Evolutionary conservation across 495 filamentous ascomycete species (phyloP), one percentile per base, ranked within the genome.

Genomic region (Talaromyces trachyspermus): DNA sequence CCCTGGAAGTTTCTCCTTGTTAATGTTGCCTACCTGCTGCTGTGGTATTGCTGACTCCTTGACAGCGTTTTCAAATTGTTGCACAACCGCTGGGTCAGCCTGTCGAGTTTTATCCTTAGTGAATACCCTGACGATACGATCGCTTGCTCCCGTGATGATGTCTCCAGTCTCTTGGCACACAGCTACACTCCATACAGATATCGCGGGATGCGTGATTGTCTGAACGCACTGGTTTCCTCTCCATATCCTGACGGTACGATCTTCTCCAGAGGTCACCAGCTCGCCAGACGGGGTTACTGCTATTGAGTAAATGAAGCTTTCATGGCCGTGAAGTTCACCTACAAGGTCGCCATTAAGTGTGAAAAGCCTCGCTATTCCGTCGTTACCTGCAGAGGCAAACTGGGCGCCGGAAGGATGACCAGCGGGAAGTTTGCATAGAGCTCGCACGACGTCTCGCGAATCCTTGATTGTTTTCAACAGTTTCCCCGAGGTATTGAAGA

Each of bases 181-280:
- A 4, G 89, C 86, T 33, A 99, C 87, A 32, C 78, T 70, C 94
- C 94, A 99, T 1, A 99, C 89, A 0, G 90, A 95, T 29, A 96
- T 95, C 10, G 94, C 94, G 27, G 94, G 94, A 60, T 95, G 94
- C 4, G 90, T 95, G 49, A 99, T 97, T 9, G 89, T 95, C 65
- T 99, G 94, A 44, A 95, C 67, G 58, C 90, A 96, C 40, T 89
- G 71, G 14, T 64, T 78, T 29, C 81, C 82, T 50, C 78, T 80
- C 94, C 94, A 99, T 56, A 99, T 73, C 41, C 88, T 74, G 14
- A 91, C 78, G 7, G 94, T 95, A 38, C 94, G 81, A 65, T 99
- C 94, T 62, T 99, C 94, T 8, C 88, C 87, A 2, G 88, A 81
- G 61, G 90, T 96, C 35, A 91, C 86, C 14, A 99, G 68, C 54